Evolutionary conservation across 2,329 filamentous ascomycete species (phyloP).

Genomic region (Exophiala aquamarina): DNA sequence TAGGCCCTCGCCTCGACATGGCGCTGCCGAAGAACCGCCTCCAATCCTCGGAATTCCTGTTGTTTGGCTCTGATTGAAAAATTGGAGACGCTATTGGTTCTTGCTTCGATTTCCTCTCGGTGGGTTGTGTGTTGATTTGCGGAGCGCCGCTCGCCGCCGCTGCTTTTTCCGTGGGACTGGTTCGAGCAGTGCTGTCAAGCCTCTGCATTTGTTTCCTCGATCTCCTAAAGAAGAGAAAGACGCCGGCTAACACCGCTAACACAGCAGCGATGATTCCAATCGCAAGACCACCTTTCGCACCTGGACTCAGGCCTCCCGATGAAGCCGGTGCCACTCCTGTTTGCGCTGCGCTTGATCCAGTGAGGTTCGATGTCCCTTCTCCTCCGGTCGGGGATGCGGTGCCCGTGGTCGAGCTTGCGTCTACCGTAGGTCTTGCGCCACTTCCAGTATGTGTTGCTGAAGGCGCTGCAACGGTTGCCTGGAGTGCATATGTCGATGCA

Average conservation of each 20-base stretch:
- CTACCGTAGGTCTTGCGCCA: neutral
- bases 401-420: neutral
- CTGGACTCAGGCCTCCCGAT: constrained; percentile 4
- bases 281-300: constrained; percentile 19
- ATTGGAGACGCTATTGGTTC: too few relatives aligned
- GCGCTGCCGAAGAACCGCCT: constrained; percentile 19
- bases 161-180: neutral
- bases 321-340: neutral
- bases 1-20: too few relatives aligned
- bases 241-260: constrained; percentile 5
- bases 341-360: neutral
- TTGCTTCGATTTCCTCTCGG: too few relatives aligned
- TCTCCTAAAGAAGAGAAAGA: constrained; percentile 8
- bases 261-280: constrained; percentile 13
- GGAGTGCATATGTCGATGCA: constrained; percentile 11
- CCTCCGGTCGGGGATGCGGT: neutral
- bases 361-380: too few relatives aligned
- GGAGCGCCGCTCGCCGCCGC: constrained; percentile 1
- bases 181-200: constrained; percentile 5
- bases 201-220: constrained; percentile 3
- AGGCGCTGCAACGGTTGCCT: constrained; percentile 4
- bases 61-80: constrained; percentile 9
- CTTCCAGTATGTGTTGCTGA: neutral
- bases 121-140: too few relatives aligned
- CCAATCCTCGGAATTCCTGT: constrained; percentile 22